Evolutionary conservation across 2,329 filamentous ascomycete genomes (phyloP), one percentile per base, ranked within the genome.

Genomic region (Neofusicoccum kwambonambiense): DNA sequence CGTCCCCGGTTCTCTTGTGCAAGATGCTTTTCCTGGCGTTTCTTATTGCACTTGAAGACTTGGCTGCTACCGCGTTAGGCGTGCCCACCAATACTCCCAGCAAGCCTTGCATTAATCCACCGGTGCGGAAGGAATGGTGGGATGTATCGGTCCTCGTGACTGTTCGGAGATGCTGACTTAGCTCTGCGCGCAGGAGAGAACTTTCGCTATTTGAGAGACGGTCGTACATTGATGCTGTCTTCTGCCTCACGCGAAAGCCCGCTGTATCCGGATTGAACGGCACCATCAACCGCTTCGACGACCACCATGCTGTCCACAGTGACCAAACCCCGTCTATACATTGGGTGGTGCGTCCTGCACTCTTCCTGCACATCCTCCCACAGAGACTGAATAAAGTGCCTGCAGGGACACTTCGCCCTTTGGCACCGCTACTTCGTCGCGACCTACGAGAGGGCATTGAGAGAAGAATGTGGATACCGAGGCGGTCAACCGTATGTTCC

Each of bases 401-500:
- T 17, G 12, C 41, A 73, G 70, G 75, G 74, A 1, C 75, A 75
- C 54, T 77, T 76, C 19, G 66, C 74, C 1, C 64, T 71, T 3
- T 81, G 79, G 78, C 79, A 81, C 66, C 73, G 79, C 2, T 79
- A 79, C 68, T 79, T 76, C 65, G 75, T 73, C 11, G 76, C 80
- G 70, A 70, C 73, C 0, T 81, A 79, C 66, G 80, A 82, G 62
- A 71, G 77, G 50, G 76, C 77, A 1, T 71, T 81, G 2, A 72
- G 72, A 1, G 71, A 77, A 13, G 79, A 81, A 67, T 81, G 80
- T 64, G 77, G 77, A 39, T 81, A 80, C 64, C 74, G 68, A 13
- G 79, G 78, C 52, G 74, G 73, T 39, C 75, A 78, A 58, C 80
- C 79, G 6, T 85, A 84, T 73, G 81, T 80, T 74, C 82, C 17